Percentiles rank a stretch among this genome's conserved stretches.
phyloP scores from a whole-genome alignment of 2,329 filamentous ascomycete species.

The Parafenestella ontariensis region DNA sequence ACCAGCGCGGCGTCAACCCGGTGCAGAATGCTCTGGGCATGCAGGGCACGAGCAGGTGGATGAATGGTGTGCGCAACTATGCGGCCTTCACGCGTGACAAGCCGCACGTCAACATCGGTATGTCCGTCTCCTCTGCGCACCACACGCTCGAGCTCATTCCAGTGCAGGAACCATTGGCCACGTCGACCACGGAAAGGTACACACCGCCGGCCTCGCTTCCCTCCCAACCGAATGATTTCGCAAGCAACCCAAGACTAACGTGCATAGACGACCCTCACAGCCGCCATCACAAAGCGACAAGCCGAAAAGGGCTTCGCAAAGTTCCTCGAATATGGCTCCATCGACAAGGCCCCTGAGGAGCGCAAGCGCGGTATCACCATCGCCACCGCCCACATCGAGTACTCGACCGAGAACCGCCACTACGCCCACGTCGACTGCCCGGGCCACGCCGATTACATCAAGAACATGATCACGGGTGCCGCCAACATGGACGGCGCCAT shows the following conservation, averaged over 20 bases:
- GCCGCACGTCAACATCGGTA: constrained; percentile 98
- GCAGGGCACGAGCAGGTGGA: constrained; percentile 68
- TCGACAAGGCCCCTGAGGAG: constrained; percentile 99
- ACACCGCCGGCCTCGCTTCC: constrained; percentile 17
- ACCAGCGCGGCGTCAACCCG: constrained; percentile 72
- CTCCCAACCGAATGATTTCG: constrained; percentile 7
- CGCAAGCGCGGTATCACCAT: constrained; percentile 99
- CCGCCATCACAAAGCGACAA: constrained; percentile 98
- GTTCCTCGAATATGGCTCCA: constrained; percentile 97
- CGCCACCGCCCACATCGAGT: constrained; percentile 97
- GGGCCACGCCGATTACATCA: constrained; percentile 99
- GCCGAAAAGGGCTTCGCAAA: constrained; percentile 90
- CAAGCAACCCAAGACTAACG: constrained; percentile 24
- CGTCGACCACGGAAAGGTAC: constrained; percentile 98
- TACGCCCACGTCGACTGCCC: constrained; percentile 99
- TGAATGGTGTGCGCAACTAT: constrained; percentile 69
- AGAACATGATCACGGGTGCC: constrained; percentile 99
- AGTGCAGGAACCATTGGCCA: constrained; percentile 97
- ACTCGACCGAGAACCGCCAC: constrained; percentile 90
- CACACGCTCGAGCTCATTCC: no score
- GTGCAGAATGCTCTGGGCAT: constrained; percentile 73
- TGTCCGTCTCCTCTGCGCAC: constrained; percentile 24
- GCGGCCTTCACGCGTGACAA: constrained; percentile 84
- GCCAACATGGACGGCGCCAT: constrained; percentile 99
- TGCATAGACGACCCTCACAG: constrained; percentile 89